Percentiles rank a stretch among this genome's conserved stretches.
These are phyloP conservation scores for Umbelopsis vinacea DNA, from an alignment of 192 early-diverging fungal species.

Conservation along the genomic window DNA sequence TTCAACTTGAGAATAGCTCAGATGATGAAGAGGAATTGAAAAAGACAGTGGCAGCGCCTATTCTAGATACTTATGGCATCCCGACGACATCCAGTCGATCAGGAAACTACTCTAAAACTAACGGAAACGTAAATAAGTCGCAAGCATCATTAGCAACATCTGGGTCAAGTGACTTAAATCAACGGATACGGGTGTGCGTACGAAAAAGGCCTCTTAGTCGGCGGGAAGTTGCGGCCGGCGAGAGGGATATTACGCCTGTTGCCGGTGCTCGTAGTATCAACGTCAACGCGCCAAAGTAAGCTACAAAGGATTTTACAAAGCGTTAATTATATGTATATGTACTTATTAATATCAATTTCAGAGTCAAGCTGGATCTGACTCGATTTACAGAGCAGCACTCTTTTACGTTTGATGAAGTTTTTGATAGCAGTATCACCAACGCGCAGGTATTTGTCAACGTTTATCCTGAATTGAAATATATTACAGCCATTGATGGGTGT, in stretches of 20 bases:
- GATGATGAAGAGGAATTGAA: not conserved
- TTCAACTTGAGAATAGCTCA: constrained; percentile 10
- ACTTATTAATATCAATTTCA: constrained; percentile 27
- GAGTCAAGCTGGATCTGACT: constrained; percentile 93
- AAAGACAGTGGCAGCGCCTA: constrained; percentile 32
- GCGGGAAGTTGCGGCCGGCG: constrained; percentile 75
- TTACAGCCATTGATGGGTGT: not conserved
- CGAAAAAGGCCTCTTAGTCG: constrained; percentile 91
- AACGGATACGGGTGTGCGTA: constrained; percentile 96
- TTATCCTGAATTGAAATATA: no score
- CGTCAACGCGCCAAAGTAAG: constrained; percentile 93
- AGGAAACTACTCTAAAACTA: not conserved
- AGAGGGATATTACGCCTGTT: constrained; percentile 82
- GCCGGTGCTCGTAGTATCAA: constrained; percentile 69
- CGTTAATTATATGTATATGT: not conserved
- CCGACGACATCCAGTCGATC: constrained; percentile 41
- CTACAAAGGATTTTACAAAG: not conserved
- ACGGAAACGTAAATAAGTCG: not conserved
- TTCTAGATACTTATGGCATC: constrained; percentile 78
- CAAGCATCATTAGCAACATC: constrained; percentile 20
- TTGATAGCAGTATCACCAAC: constrained; percentile 81
- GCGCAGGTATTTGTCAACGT: constrained; percentile 61
- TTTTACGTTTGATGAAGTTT: constrained; percentile 96
- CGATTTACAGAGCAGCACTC: constrained; percentile 91
- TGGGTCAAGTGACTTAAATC: constrained; percentile 58